Evolutionary conservation across 2,329 filamentous ascomycete genomes (phyloP).

Genomic region (Coniochaeta prunicola): DNA sequence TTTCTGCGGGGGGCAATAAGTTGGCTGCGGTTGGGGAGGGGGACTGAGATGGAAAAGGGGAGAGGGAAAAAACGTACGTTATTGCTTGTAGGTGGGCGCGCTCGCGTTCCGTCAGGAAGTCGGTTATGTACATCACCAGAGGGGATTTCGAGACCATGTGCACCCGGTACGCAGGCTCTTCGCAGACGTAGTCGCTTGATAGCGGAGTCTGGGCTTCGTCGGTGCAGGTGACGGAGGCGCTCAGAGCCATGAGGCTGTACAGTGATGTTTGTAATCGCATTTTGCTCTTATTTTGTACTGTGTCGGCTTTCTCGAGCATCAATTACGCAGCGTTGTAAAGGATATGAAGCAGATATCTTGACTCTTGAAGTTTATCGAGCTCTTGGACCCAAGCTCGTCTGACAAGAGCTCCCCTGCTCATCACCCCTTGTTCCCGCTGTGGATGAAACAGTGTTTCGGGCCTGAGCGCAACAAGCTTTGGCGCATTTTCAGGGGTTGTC

Average conservation of each 20-base stretch:
- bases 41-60: background rate
- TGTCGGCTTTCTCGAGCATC: background rate
- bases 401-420: background rate
- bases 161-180: constrained; percentile 25
- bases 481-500: background rate
- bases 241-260: background rate
- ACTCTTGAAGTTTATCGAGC: background rate
- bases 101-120: constrained; percentile 36
- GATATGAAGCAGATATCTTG: too few relatives aligned
- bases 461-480: background rate
- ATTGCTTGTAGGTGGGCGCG: constrained; percentile 31
- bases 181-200: background rate
- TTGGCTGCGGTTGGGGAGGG: constrained; percentile 13
- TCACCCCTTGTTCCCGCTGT: background rate
- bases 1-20: constrained; percentile 3
- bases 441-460: background rate
- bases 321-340: too few relatives aligned
- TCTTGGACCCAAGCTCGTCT: background rate
- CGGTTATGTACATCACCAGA: constrained; percentile 39
- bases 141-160: constrained; percentile 40
- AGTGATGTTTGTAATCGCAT: background rate
- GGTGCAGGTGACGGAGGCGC: background rate
- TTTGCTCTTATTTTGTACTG: background rate
- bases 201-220: background rate
- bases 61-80: constrained; percentile 20